Conservation (phyloP, 768 basidiomycete species). For the Pleurotus tuber-regium region DNA sequence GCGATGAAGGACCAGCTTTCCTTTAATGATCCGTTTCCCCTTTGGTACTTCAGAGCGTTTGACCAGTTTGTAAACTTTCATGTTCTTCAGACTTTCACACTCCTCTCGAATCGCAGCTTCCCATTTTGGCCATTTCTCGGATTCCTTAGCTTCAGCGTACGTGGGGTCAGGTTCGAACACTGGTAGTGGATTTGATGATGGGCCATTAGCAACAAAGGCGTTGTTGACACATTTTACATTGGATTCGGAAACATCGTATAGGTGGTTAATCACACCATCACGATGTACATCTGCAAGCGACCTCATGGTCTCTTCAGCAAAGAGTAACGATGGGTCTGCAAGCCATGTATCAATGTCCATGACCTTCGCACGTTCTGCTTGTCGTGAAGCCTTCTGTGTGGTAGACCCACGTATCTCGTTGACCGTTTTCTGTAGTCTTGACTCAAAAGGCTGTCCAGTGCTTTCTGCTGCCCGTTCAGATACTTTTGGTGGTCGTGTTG, state of each 20-base stretch:
- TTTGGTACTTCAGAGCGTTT: conserved; percentile 16
- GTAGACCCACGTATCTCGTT: no score
- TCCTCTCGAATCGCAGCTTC: conserved; percentile 17
- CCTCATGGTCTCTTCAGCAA: neutral
- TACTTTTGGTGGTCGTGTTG: neutral
- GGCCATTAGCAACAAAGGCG: neutral
- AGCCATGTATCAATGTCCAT: neutral
- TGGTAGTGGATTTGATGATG: neutral
- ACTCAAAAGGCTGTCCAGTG: neutral
- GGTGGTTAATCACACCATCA: neutral
- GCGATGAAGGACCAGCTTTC: conserved; percentile 24
- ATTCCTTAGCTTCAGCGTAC: conserved; percentile 21
- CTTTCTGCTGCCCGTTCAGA: neutral
- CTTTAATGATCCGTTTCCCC: conserved; percentile 26
- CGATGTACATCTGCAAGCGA: neutral
- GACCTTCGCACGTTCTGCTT: neutral
- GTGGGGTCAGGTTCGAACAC: conserved; percentile 10
- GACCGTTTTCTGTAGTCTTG: neutral
- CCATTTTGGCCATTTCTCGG: conserved; percentile 21
- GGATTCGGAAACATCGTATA: neutral
- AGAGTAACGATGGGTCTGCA: neutral
- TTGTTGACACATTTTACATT: neutral
- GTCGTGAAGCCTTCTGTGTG: neutral
- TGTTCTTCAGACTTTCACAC: conserved; percentile 23
- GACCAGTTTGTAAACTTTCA: conserved; percentile 25